phyloP scores from a whole-genome alignment of 768 basidiomycete genomes.

The Boletus vinaceobasis region DNA sequence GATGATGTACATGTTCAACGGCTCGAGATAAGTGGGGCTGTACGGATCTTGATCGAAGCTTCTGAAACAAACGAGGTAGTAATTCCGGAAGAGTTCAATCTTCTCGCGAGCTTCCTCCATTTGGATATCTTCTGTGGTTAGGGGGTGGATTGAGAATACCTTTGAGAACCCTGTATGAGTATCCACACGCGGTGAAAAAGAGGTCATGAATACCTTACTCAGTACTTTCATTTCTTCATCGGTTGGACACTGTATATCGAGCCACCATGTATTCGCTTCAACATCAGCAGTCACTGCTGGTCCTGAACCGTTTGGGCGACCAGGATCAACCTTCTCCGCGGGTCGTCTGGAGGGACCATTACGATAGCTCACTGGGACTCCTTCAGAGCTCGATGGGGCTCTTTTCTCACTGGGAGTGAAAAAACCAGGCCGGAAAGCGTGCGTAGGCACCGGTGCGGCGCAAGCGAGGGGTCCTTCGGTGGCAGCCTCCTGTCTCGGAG shows the following conservation, averaged over 20 bases:
- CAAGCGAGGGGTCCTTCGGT: slow-evolving; percentile 1
- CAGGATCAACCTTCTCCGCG: slow-evolving; percentile 18
- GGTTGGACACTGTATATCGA: slow-evolving; percentile 89
- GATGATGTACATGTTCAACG: slow-evolving; percentile 99
- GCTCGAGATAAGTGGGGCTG: slow-evolving; percentile 95
- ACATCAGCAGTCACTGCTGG: slow-evolving; percentile 34
- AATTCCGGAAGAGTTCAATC: slow-evolving; percentile 98
- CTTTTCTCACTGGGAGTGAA: slow-evolving; percentile 8
- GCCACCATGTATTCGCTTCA: slow-evolving; percentile 92
- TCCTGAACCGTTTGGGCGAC: slow-evolving; percentile 23
- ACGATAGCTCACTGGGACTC: background rate
- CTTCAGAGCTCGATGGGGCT: slow-evolving; percentile 7
- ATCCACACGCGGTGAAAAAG: background rate
- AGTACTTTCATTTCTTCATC: slow-evolving; percentile 99
- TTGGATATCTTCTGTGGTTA: slow-evolving; percentile 98
- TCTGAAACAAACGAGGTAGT: slow-evolving; percentile 98
- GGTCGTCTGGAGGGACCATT: slow-evolving; percentile 19
- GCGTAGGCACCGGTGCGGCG: slow-evolving; percentile 8
- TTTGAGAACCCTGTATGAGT: slow-evolving; percentile 29
- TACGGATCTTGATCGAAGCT: slow-evolving; percentile 99
- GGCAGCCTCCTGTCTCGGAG: slow-evolving; percentile 5
- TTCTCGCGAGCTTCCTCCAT: slow-evolving; percentile 99
- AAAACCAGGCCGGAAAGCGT: background rate
- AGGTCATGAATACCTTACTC: slow-evolving; percentile 60
- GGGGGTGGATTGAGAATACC: slow-evolving; percentile 96